Conservation (phyloP, 2,329 filamentous ascomycete genomes). For the Rutstroemia sp. region DNA sequence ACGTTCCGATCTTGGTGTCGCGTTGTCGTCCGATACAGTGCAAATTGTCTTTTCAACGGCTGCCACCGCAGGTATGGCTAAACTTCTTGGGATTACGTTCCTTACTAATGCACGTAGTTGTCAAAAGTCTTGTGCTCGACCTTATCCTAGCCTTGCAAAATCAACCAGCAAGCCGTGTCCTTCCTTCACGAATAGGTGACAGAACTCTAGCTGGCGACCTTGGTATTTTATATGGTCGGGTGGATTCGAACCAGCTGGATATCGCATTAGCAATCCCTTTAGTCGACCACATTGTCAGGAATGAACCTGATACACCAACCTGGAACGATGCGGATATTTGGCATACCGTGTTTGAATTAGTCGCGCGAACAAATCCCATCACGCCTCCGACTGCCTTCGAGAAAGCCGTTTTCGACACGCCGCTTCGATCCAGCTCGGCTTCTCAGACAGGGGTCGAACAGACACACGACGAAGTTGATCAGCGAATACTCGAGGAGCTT, state of each 20-base stretch:
- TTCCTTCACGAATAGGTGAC: conserved; percentile 11
- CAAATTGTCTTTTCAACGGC: conserved; percentile 14
- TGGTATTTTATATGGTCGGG: conserved; percentile 15
- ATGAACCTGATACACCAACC: conserved; percentile 13
- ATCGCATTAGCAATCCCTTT: conserved; percentile 15
- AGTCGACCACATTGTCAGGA: conserved; percentile 15
- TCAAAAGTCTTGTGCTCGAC: conserved; percentile 14
- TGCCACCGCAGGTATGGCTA: conserved; percentile 7
- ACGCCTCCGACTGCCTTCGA: not conserved
- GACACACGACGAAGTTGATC: conserved; percentile 22
- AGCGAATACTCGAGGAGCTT: conserved; percentile 24
- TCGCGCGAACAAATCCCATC: no score
- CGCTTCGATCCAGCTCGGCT: conserved; percentile 14
- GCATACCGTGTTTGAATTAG: no score
- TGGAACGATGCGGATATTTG: no score
- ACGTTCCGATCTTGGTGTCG: conserved; percentile 13
- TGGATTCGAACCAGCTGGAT: conserved; percentile 16
- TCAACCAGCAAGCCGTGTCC: conserved; percentile 10
- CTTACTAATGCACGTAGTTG: conserved; percentile 12
- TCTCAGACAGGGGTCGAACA: conserved; percentile 22
- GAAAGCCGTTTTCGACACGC: conserved; percentile 9
- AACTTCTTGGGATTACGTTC: conserved; percentile 2
- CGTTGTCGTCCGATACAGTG: conserved; percentile 13
- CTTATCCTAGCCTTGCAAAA: conserved; percentile 15
- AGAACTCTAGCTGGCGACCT: conserved; percentile 17